Evolutionary conservation across 2,329 filamentous ascomycete genomes (phyloP).

Genomic region (Xylaria sp.): DNA sequence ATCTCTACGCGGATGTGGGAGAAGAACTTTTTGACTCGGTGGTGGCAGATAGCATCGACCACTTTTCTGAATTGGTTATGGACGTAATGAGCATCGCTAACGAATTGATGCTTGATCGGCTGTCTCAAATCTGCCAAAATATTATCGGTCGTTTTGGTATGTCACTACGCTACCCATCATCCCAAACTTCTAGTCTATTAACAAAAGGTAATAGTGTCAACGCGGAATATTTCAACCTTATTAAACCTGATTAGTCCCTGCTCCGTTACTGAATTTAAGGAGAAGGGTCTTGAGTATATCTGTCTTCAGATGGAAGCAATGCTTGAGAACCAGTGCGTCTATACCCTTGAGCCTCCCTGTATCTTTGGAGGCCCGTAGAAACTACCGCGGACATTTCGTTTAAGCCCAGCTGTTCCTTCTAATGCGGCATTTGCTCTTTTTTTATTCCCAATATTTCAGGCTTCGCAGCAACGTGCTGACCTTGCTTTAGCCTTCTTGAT

Average conservation of each 20-base stretch:
- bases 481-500: conserved; percentile 64
- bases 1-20: conserved; percentile 84
- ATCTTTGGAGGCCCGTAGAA: background rate
- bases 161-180: background rate
- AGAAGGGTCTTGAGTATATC: conserved; percentile 86
- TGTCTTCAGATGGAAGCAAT: conserved; percentile 90
- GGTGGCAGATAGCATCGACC: conserved; percentile 72
- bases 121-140: conserved; percentile 88
- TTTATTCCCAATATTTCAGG: background rate
- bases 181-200: background rate
- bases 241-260: conserved; percentile 87
- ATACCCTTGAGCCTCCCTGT: background rate
- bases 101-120: conserved; percentile 90
- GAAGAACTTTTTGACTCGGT: conserved; percentile 82
- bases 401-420: background rate
- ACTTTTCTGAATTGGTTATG: conserved; percentile 86
- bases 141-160: conserved; percentile 74
- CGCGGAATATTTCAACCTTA: conserved; percentile 82
- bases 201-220: conserved; percentile 61
- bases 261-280: conserved; percentile 83
- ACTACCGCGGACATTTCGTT: conserved; percentile 42
- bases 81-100: conserved; percentile 90
- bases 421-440: background rate
- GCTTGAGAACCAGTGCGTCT: conserved; percentile 75
- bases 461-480: conserved; percentile 14